Evolutionary conservation across 148 eudicot genomes (phyloP).

Genomic region (Diospyros lotus): DNA sequence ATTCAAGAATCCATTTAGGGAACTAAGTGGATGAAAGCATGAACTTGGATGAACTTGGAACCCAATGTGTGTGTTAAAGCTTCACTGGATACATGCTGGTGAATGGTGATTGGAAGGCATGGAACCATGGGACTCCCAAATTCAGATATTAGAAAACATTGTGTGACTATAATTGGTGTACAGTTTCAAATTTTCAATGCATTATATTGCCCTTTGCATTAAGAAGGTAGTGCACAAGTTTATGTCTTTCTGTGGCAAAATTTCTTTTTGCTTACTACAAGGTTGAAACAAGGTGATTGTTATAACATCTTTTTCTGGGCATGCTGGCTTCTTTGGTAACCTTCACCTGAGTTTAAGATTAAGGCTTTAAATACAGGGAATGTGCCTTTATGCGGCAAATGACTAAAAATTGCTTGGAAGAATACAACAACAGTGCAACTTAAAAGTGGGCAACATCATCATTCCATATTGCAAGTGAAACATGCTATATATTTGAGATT

Average conservation of each 20-base stretch:
- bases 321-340: not conserved
- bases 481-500: not conserved
- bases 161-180: too few relatives aligned
- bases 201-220: not conserved
- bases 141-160: too few relatives aligned
- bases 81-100: too few relatives aligned
- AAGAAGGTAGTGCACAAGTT: not conserved
- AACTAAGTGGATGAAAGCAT: too few relatives aligned
- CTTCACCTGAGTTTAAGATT: not conserved
- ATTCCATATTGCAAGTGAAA: not conserved
- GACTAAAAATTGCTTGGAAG: not conserved
- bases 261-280: not conserved
- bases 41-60: too few relatives aligned
- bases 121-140: too few relatives aligned
- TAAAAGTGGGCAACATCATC: not conserved
- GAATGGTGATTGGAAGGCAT: too few relatives aligned
- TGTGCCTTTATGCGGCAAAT: not conserved
- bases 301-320: not conserved
- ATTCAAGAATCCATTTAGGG: too few relatives aligned
- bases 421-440: not conserved
- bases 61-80: too few relatives aligned
- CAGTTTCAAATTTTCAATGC: not conserved
- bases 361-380: not conserved
- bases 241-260: not conserved
- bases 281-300: not conserved